Conservation (phyloP, 768 basidiomycete genomes). For the Serendipita sp. region DNA sequence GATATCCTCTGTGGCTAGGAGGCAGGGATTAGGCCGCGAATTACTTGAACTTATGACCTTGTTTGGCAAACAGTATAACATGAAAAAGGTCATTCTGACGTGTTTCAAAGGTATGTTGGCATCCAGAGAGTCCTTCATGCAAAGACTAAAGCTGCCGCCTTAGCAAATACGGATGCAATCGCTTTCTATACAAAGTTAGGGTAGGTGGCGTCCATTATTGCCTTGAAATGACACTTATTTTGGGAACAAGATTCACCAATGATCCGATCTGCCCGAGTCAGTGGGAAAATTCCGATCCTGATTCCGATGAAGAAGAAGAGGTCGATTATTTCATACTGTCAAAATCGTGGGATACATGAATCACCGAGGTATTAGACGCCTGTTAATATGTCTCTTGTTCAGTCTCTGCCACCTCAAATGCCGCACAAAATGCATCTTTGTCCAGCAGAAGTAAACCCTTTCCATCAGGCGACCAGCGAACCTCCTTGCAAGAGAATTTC, state of each 20-base stretch:
- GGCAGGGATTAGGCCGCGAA: slow-evolving; percentile 12
- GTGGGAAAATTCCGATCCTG: background rate
- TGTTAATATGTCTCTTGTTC: slow-evolving; percentile 3
- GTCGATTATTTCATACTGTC: slow-evolving; percentile 2
- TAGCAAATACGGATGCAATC: background rate
- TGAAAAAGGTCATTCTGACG: slow-evolving; percentile 18
- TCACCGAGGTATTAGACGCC: background rate
- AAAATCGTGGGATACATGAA: background rate
- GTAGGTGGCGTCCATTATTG: background rate
- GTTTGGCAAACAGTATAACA: slow-evolving; percentile 10
- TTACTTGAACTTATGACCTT: slow-evolving; percentile 14
- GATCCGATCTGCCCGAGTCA: slow-evolving; percentile 1
- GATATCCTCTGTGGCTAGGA: background rate
- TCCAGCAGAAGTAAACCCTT: slow-evolving; percentile 63
- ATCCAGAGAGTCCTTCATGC: background rate
- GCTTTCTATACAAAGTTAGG: background rate
- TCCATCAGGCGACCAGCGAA: slow-evolving; percentile 77
- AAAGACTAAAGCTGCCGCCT: background rate
- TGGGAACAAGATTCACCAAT: background rate
- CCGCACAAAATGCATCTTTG: slow-evolving; percentile 70
- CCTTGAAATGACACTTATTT: background rate
- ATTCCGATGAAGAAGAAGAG: background rate
- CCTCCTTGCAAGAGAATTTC: slow-evolving; percentile 29
- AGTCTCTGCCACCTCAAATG: slow-evolving; percentile 56
- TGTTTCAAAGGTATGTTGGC: slow-evolving; percentile 14